Evolutionary conservation across 202 grass and related monocot genomes (phyloP).

Genomic region (Eragrostis tef): DNA sequence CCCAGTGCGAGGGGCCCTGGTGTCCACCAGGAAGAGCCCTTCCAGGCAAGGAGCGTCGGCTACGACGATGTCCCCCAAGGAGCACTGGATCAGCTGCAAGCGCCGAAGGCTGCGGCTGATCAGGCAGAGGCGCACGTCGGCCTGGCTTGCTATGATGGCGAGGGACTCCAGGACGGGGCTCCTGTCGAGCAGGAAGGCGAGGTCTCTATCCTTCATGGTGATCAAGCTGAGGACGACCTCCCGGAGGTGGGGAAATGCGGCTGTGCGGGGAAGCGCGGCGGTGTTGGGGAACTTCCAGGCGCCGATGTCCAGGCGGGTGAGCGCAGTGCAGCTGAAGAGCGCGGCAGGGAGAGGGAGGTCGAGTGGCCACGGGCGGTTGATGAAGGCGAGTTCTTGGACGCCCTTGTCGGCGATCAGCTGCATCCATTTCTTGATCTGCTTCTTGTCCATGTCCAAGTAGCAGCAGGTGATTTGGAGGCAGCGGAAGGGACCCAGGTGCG

Average conservation of each 20-base stretch:
- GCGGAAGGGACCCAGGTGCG: slow-evolving; percentile 49
- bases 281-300: slow-evolving; percentile 19
- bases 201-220: background rate
- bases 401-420: slow-evolving; percentile 52
- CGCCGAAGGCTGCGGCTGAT: slow-evolving; percentile 9
- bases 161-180: slow-evolving; percentile 31
- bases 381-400: slow-evolving; percentile 45
- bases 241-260: slow-evolving; percentile 11
- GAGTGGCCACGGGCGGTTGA: slow-evolving; percentile 29
- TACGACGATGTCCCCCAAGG: slow-evolving; percentile 19
- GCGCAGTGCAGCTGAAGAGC: slow-evolving; percentile 30
- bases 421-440: slow-evolving; percentile 17
- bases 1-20: background rate
- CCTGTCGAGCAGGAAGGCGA: background rate
- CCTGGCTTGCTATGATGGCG: background rate
- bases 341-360: background rate
- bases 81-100: background rate
- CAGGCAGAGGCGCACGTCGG: background rate
- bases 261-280: background rate
- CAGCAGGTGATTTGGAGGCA: slow-evolving; percentile 39
- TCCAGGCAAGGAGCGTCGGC: slow-evolving; percentile 26
- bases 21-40: slow-evolving; percentile 10
- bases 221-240: slow-evolving; percentile 19
- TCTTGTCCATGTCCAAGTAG: background rate
- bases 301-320: slow-evolving; percentile 14